Percentiles rank a stretch among this genome's conserved stretches.
phyloP scores from a whole-genome alignment of 1,284 basidiomycete genomes.

The Microbotryum violaceum region DNA sequence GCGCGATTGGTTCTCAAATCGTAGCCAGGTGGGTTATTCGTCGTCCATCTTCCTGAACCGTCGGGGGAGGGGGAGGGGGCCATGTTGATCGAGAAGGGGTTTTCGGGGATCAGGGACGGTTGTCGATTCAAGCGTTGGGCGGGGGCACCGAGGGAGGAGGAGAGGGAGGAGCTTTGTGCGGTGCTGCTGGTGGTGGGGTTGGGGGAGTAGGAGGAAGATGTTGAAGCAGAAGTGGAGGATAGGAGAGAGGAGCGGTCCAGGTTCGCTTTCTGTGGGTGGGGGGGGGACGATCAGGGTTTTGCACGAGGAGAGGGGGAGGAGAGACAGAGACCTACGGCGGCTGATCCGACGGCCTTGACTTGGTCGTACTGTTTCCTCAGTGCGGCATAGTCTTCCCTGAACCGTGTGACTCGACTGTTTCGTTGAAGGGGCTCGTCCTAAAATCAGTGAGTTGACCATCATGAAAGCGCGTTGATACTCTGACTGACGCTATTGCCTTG shows the following conservation, averaged over 20 bases:
- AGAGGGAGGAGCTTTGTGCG: constrained; percentile 1
- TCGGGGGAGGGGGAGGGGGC: constrained; percentile 55
- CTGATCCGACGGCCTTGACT: constrained; percentile 40
- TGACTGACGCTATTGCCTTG: constrained; percentile 75
- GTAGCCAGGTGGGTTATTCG: constrained; percentile 19
- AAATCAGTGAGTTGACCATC: too few relatives aligned
- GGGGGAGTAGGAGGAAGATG: constrained; percentile 5
- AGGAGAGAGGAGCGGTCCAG: constrained; percentile 56
- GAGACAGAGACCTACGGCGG: neutral
- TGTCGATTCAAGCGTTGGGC: neutral
- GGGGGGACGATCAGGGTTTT: neutral
- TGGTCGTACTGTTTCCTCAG: constrained; percentile 45
- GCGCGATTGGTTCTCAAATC: constrained; percentile 50
- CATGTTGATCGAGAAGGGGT: constrained; percentile 44
- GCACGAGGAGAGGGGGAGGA: neutral
- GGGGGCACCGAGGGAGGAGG: neutral
- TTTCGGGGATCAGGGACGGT: constrained; percentile 33
- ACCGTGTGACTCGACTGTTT: constrained; percentile 43
- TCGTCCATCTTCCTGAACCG: constrained; percentile 34
- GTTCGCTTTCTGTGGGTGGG: constrained; percentile 48
- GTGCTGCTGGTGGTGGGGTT: neutral
- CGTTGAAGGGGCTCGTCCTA: too few relatives aligned
- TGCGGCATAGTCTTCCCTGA: constrained; percentile 44
- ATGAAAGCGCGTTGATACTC: too few relatives aligned
- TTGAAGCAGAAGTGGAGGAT: constrained; percentile 9